Evolutionary conservation across 352 stramenopile species (phyloP), one percentile per base, ranked within the genome.

Genomic region (Phytopythium oedochilum): DNA sequence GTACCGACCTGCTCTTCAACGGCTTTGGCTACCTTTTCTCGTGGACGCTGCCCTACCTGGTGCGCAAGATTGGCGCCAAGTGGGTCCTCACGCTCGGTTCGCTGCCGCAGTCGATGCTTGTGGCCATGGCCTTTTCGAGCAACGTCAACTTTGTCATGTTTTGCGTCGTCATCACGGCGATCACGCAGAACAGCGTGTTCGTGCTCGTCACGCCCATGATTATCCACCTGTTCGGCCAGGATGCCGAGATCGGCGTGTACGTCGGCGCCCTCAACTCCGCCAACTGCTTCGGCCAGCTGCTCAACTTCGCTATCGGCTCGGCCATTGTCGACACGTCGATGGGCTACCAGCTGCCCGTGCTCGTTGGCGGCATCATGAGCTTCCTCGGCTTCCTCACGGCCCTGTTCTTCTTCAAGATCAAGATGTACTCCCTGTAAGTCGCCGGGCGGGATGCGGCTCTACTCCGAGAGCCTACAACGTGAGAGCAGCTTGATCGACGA

Each of bases 181-280:
- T 86, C 55, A 78, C 79, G 0, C 74, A 85, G 48, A 44, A 69
- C 4, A 69, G 64, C 0, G 57, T 83, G 34, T 84, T 85, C 35
- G 68, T 74, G 1, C 57, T 88, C 32, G 58, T 83, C 28, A 75
- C 86, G 53, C 80, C 79, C 0, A 56, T 88, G 0, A 81, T 86
- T 17, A 63, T 89, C 28, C 75, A 88, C 57, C 64, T 86, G 2
- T 74, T 83, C 25, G 79, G 79, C 9, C 49, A 68, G 2, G 64
- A 66, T 0, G 60, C 61, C 10, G 64, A 80, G 14, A 74, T 88
- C 20, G 79, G 79, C 4, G 72, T 89, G 44, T 88, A 81, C 56
- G 73, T 86, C 8, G 79, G 79, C 1, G 76, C 76, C 8, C 59
- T 90, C 52, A 90, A 88, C 63, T 88, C 76, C n/a, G 74, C 79